A percentile compares a stretch with the other conserved stretches of the same genome.
phyloP scores from a whole-genome alignment of 345 rosid genomes.

The Eucalyptus virginea region DNA sequence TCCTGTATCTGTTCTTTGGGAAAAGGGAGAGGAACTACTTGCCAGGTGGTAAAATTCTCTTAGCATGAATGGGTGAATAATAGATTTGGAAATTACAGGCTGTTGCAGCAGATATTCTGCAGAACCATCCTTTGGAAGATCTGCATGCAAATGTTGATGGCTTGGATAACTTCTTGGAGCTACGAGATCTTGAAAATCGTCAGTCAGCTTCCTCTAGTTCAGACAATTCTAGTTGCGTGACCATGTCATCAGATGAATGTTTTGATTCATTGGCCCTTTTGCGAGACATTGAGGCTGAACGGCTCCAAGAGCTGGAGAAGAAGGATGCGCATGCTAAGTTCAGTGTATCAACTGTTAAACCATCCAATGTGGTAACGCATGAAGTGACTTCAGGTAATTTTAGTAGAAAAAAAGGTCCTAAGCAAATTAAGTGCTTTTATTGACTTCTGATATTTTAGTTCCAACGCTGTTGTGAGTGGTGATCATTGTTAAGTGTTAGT shows the following conservation, averaged over 20 bases:
- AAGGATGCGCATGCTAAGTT: conserved; percentile 2
- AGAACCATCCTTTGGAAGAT: conserved; percentile 2
- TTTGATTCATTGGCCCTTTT: conserved; percentile 29
- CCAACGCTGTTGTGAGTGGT: background rate
- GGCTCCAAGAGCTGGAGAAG: background rate
- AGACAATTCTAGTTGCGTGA: conserved; percentile 35
- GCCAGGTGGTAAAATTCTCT: background rate
- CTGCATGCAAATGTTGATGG: background rate
- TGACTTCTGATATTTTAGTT: background rate
- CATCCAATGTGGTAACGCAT: conserved; percentile 1
- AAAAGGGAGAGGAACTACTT: background rate
- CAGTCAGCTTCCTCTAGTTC: conserved; percentile 33
- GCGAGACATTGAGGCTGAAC: conserved; percentile 20
- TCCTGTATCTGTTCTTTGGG: background rate
- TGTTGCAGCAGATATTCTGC: conserved; percentile 2
- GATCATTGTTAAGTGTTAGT: background rate
- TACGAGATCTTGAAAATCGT: conserved; percentile 26
- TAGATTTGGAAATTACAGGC: background rate
- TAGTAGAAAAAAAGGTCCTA: background rate
- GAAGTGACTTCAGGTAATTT: conserved; percentile 21
- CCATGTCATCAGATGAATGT: conserved; percentile 32
- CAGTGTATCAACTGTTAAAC: conserved; percentile 3
- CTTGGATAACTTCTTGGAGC: conserved; percentile 27
- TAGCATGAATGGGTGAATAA: background rate
- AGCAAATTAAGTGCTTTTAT: background rate